A percentile compares a stretch with the other conserved stretches of the same genome.
Evolutionary conservation across 306 rosid species (phyloP).

Genomic region (Elaeagnus macrophylla): DNA sequence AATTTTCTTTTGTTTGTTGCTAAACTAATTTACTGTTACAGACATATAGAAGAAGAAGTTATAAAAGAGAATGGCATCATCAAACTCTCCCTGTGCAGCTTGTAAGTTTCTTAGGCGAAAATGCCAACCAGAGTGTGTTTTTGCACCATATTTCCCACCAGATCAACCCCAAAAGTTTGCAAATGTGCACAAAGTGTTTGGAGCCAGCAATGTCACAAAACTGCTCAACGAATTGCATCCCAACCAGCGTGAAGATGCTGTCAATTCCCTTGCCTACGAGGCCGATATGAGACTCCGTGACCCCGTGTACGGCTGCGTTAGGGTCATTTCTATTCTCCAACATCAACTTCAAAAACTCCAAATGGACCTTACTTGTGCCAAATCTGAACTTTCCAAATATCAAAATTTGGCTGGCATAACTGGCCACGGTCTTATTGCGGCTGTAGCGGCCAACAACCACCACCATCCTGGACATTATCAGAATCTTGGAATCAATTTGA

Average conservation of each 20-base stretch:
- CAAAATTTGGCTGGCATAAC: constrained; percentile 44
- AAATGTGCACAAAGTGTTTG: constrained; percentile 83
- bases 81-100: constrained; percentile 85
- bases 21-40: too few species aligned
- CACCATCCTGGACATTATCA: constrained; percentile 18
- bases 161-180: constrained; percentile 96
- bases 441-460: constrained; percentile 19
- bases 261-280: constrained; percentile 91
- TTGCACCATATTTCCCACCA: constrained; percentile 92
- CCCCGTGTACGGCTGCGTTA: constrained; percentile 87
- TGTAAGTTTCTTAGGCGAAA: constrained; percentile 91
- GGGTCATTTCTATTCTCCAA: constrained; percentile 87
- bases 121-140: constrained; percentile 91
- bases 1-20: too few species aligned
- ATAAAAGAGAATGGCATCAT: constrained; percentile 35
- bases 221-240: constrained; percentile 88
- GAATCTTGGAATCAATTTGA: constrained; percentile 22
- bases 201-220: constrained; percentile 89
- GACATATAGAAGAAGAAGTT: not conserved
- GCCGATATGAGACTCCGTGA: constrained; percentile 97
- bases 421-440: constrained; percentile 35
- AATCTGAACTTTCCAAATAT: constrained; percentile 77
- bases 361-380: constrained; percentile 80
- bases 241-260: constrained; percentile 90
- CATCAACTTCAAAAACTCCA: constrained; percentile 96